Evolutionary conservation across 2,329 filamentous ascomycete genomes (phyloP).

Genomic region (Proliferodiscus dingleyae): DNA sequence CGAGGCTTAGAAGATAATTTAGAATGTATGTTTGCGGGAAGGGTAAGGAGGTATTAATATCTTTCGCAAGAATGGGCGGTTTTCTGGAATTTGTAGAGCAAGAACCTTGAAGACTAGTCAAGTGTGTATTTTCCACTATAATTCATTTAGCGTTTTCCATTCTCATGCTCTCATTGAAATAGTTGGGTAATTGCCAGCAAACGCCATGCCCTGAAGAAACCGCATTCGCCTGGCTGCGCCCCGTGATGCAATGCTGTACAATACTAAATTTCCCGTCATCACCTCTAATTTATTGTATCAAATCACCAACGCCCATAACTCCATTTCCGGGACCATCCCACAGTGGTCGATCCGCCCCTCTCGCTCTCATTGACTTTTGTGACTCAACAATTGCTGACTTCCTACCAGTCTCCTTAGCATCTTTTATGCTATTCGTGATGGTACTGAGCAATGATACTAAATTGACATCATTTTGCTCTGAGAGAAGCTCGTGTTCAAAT

Average conservation of each 20-base stretch:
- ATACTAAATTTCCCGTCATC: not conserved
- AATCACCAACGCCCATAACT: constrained; percentile 20
- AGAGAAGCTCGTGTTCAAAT: constrained; percentile 66
- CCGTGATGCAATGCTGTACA: constrained; percentile 12
- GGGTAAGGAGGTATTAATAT: not conserved
- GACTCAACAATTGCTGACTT: constrained; percentile 59
- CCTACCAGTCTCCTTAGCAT: constrained; percentile 67
- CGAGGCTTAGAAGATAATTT: constrained; percentile 38
- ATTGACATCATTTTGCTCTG: constrained; percentile 79
- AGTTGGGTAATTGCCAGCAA: constrained; percentile 15
- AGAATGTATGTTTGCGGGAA: not conserved
- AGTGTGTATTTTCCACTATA: constrained; percentile 1
- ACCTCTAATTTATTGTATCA: constrained; percentile 12
- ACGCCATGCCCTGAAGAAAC: constrained; percentile 16
- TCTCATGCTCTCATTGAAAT: constrained; percentile 9
- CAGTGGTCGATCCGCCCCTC: constrained; percentile 1
- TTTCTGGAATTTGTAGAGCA: not conserved
- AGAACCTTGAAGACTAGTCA: not conserved
- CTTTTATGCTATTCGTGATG: constrained; percentile 67
- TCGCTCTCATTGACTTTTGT: constrained; percentile 7
- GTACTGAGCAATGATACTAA: constrained; percentile 71
- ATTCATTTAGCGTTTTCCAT: constrained; percentile 12
- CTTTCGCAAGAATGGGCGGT: not conserved
- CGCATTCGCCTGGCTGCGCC: constrained; percentile 12
- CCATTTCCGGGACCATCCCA: constrained; percentile 7